Base-by-base conservation (phyloP, 1,284 basidiomycete genomes). In the Cutaneotrichosporon arboriforme region DNA sequence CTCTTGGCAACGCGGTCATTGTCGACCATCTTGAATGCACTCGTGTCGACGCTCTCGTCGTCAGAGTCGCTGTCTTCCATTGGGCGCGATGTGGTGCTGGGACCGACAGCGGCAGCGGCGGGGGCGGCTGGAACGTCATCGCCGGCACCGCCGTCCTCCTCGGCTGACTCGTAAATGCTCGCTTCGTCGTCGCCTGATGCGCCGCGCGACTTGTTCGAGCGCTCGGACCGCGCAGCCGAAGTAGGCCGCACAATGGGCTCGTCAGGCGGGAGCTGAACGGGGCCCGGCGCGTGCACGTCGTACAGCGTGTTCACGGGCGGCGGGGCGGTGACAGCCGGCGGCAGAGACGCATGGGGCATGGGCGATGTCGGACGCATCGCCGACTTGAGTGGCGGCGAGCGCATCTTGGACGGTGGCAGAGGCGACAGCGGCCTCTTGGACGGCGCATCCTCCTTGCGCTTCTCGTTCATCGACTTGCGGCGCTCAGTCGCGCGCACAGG, bases 381-480 rank as follows among this genome's bases (percentile, higher is more conserved):
- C 8, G 73, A 74, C 54, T 74, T 76, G 17, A 73, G 61, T 1
- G 74, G 73, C 14, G 74, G 73, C 21, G 63, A 63, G n/a, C 63
- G 56, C 61, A 59, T 36, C 58, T 65, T 56, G 58, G 61, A 59
- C 4, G 72, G 72, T 1, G 74, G 72, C 9, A 74, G 60, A 23
- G 72, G 69, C 4, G 63, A 60, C 5, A 59, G 49, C 4, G 57
- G 37, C 1, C 54, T 17, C 13, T 21, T 20, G 15, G 15, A 39
- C 44, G 42, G 39, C 36, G 44, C 1, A 31, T 41, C 22, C 17
- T 15, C 15, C 15, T 23, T 21, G 18, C 49, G 53, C 50, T 54
- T 53, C 34, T 31, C 18, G 42, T 56, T 59, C 22, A 46, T 45
- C 1, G 60, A 58, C 42, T 43, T 46, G 34, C 31, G 18, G 31